A percentile compares a stretch with the other conserved stretches of the same genome.
phyloP scores from a whole-genome alignment of 352 stramenopile genomes.

The Globisporangium ultimum region DNA sequence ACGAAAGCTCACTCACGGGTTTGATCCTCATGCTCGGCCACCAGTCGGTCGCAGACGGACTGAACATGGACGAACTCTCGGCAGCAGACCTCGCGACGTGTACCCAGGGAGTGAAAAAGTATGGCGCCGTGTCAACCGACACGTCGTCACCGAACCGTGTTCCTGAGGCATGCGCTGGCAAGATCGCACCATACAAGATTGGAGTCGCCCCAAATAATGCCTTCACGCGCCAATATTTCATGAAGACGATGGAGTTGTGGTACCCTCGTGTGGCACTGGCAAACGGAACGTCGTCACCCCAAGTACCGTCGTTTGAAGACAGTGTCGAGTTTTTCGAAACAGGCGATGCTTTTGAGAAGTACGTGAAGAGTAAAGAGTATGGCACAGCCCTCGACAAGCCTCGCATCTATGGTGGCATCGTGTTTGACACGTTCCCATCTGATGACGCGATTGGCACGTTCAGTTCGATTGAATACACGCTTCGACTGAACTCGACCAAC shows the following conservation, averaged over 20 bases:
- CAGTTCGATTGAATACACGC: constrained; percentile 51
- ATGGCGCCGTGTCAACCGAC: constrained; percentile 12
- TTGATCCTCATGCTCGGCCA: constrained; percentile 46
- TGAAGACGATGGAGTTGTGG: constrained; percentile 38
- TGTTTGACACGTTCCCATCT: constrained; percentile 50
- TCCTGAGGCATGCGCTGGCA: too few relatives aligned
- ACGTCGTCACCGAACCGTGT: too few relatives aligned
- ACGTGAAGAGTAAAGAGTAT: constrained; percentile 31
- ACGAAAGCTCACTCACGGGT: constrained; percentile 54
- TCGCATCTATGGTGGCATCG: constrained; percentile 54
- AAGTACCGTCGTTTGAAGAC: too few relatives aligned
- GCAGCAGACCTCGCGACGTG: constrained; percentile 27
- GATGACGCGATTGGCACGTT: constrained; percentile 38
- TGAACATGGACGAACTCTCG: constrained; percentile 16
- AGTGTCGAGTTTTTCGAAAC: too few relatives aligned
- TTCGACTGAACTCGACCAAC: constrained; percentile 57
- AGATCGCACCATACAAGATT: too few relatives aligned
- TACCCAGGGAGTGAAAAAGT: not conserved
- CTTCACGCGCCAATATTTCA: constrained; percentile 77
- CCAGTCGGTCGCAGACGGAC: constrained; percentile 22
- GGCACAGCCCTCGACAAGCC: constrained; percentile 35
- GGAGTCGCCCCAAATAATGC: constrained; percentile 51
- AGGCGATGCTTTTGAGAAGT: too few relatives aligned
- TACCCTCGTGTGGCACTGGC: too few relatives aligned
- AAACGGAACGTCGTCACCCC: too few relatives aligned